phyloP scores from a whole-genome alignment of 148 eudicot genomes.

The Talinum fruticosum region DNA sequence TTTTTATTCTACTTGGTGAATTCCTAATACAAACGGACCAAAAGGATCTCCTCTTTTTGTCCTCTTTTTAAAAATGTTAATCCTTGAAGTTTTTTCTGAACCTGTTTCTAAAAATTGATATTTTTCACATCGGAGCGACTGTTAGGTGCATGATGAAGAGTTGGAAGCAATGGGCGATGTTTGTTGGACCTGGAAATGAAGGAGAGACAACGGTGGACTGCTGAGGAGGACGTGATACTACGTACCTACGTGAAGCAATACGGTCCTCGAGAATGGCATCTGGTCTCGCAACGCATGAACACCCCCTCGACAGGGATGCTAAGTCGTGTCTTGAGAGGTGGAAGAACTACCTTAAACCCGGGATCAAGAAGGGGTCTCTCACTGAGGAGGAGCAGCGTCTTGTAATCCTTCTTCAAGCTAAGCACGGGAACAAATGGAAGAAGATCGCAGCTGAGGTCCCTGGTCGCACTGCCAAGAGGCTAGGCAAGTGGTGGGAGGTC shows the following conservation, averaged over 20 bases:
- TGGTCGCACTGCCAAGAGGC: conserved; percentile 64
- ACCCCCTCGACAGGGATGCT: conserved; percentile 50
- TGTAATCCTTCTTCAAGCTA: conserved; percentile 58
- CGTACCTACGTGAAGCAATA: conserved; percentile 55
- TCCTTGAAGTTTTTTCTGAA: no score
- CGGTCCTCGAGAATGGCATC: conserved; percentile 73
- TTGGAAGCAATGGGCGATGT: conserved; percentile 42
- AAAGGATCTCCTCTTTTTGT: neutral
- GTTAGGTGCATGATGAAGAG: conserved; percentile 49
- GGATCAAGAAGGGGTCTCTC: conserved; percentile 64
- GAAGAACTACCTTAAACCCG: conserved; percentile 72
- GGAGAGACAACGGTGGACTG: conserved; percentile 70
- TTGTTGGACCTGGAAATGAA: conserved; percentile 45
- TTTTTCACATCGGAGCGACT: no score
- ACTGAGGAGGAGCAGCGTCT: conserved; percentile 63
- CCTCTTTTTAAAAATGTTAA: neutral
- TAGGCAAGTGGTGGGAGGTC: conserved; percentile 93
- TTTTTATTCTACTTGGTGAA: neutral
- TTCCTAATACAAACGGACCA: neutral
- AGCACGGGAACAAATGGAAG: conserved; percentile 77
- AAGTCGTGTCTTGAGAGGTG: conserved; percentile 68
- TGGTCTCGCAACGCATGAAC: conserved; percentile 68
- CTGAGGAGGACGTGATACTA: conserved; percentile 61
- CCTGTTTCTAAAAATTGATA: no score
- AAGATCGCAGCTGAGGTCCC: conserved; percentile 68